Conservation (phyloP, 139 green algal species). For the Chlamydomonas asymmetrica region DNA sequence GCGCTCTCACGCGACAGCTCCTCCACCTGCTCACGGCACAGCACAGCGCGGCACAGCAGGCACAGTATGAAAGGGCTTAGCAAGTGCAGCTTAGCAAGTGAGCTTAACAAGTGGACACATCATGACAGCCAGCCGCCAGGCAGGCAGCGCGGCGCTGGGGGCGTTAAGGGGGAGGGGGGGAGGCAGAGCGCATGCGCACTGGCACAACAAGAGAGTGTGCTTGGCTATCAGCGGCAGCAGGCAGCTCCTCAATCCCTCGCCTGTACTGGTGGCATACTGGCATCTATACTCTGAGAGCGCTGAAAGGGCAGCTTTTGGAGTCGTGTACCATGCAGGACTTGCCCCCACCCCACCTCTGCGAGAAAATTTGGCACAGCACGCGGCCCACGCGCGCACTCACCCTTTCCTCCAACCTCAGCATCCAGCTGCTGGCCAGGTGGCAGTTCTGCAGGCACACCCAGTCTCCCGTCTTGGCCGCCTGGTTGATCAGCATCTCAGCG, state of each 20-base stretch:
- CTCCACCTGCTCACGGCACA: constrained; percentile 44
- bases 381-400: too few species aligned
- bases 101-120: too few species aligned
- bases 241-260: too few species aligned
- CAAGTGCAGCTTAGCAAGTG: constrained; percentile 36
- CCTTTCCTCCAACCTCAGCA: constrained; percentile 65
- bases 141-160: too few species aligned
- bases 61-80: not conserved
- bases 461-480: constrained; percentile 66
- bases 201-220: too few species aligned
- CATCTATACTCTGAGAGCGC: too few species aligned
- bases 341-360: too few species aligned
- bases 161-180: too few species aligned
- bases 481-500: constrained; percentile 65
- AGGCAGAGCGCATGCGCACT: too few species aligned
- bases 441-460: constrained; percentile 94
- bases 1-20: constrained; percentile 36
- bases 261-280: too few species aligned
- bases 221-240: too few species aligned
- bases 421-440: constrained; percentile 85
- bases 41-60: constrained; percentile 65
- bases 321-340: not conserved
- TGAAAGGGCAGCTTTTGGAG: constrained; percentile 15
- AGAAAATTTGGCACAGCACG: not conserved
- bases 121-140: too few species aligned